A percentile compares a stretch with the other conserved stretches of the same genome.
These are phyloP conservation scores for Chenopodium album DNA, from an alignment of 148 eudicot species.

Conservation along the genomic window DNA sequence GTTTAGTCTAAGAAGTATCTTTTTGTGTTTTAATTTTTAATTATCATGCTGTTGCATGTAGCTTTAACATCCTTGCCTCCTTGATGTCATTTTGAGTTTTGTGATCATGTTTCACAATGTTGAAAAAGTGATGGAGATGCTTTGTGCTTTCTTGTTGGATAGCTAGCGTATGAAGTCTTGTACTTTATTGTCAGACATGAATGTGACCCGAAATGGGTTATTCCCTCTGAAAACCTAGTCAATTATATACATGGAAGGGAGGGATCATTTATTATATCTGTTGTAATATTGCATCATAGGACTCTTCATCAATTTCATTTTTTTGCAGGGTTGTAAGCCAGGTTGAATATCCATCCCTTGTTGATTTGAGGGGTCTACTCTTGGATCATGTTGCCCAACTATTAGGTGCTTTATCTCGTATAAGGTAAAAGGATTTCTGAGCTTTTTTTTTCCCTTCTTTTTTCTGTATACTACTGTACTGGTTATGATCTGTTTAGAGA, in stretches of 20 bases:
- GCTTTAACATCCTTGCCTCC: not conserved
- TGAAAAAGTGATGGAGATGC: conserved; percentile 1
- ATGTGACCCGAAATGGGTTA: not conserved
- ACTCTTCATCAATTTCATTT: conserved; percentile 5
- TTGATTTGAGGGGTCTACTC: conserved; percentile 89
- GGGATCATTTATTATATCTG: not conserved
- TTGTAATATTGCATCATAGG: not conserved
- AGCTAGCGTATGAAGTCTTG: not conserved
- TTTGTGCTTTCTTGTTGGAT: not conserved
- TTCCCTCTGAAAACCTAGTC: not conserved
- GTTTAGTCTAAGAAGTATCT: not conserved
- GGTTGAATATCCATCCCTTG: conserved; percentile 96
- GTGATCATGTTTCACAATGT: not conserved
- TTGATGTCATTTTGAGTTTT: not conserved
- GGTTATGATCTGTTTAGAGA: not conserved
- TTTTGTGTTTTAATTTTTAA: not conserved
- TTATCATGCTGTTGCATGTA: not conserved
- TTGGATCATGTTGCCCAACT: conserved; percentile 95
- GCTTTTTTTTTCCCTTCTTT: not conserved
- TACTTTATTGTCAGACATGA: not conserved
- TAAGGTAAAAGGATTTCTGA: conserved; percentile 56
- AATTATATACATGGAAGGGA: not conserved
- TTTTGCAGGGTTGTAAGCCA: conserved; percentile 93
- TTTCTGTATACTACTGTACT: no score
- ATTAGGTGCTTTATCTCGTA: conserved; percentile 94